These are phyloP conservation scores for Chamaecrista fasciculata DNA, from an alignment of 306 rosid genomes.

Conservation along the genomic window DNA sequence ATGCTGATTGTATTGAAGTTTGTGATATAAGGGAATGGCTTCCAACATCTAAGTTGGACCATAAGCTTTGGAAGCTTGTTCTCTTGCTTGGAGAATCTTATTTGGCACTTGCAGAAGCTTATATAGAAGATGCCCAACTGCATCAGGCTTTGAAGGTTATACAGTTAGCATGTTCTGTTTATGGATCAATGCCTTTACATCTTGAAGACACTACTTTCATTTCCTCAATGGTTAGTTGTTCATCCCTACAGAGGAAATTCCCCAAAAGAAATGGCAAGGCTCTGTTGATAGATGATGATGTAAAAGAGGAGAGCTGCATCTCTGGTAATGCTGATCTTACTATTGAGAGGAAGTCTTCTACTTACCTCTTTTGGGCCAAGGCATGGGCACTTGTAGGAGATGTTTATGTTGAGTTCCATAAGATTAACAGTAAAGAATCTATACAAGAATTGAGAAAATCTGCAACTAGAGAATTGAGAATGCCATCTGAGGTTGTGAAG, in stretches of 20 bases:
- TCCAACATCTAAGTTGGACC: constrained; percentile 84
- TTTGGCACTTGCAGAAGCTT: constrained; percentile 92
- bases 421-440: constrained; percentile 49
- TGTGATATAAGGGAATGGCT: constrained; percentile 98
- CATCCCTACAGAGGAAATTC: constrained; percentile 40
- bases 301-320: constrained; percentile 37
- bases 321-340: constrained; percentile 40
- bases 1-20: constrained; percentile 92
- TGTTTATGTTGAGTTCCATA: constrained; percentile 72
- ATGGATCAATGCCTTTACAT: constrained; percentile 97
- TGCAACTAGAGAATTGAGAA: constrained; percentile 62
- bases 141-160: constrained; percentile 84
- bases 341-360: constrained; percentile 64
- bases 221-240: constrained; percentile 75
- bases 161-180: constrained; percentile 84
- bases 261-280: constrained; percentile 40
- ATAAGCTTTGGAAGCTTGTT: constrained; percentile 91
- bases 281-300: constrained; percentile 33
- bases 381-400: constrained; percentile 93
- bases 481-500: constrained; percentile 87
- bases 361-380: constrained; percentile 89
- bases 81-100: constrained; percentile 97
- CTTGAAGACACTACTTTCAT: constrained; percentile 79
- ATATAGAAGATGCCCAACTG: constrained; percentile 77
- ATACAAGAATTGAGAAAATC: constrained; percentile 49